Conservation (phyloP, 305 asterid genomes). For the Fraxinus baroniana region DNA sequence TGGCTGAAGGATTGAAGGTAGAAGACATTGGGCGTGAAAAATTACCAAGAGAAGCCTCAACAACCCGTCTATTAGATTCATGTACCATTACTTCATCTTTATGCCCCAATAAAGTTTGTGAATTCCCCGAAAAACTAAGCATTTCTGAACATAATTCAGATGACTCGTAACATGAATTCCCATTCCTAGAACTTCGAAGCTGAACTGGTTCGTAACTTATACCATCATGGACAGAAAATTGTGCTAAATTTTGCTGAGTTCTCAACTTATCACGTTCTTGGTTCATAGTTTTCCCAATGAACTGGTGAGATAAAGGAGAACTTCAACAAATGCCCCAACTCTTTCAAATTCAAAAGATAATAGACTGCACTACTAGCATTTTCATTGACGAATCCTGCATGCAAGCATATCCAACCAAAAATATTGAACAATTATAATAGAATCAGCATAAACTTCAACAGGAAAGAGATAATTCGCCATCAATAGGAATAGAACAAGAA, state of each 20-base stretch:
- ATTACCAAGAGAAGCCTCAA: conserved; percentile 7
- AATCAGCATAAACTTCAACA: background rate
- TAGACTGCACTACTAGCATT: background rate
- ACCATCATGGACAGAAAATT: conserved; percentile 17
- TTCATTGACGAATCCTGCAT: conserved; percentile 22
- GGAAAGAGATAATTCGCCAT: background rate
- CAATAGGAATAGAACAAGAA: background rate
- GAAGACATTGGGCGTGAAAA: conserved; percentile 13
- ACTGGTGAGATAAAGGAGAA: background rate
- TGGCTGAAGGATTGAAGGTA: conserved; percentile 15
- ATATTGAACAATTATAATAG: background rate
- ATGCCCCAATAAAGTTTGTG: conserved; percentile 16
- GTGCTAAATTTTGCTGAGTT: conserved; percentile 18
- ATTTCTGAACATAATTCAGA: conserved; percentile 35
- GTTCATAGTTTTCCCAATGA: background rate
- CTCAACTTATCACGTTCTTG: conserved; percentile 35
- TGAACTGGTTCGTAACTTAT: conserved; percentile 30
- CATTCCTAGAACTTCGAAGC: conserved; percentile 27
- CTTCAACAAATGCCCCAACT: background rate
- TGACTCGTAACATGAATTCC: conserved; percentile 38
- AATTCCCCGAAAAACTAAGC: conserved; percentile 29
- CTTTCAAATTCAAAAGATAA: background rate
- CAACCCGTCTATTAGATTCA: conserved; percentile 19
- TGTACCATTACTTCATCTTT: conserved; percentile 24
- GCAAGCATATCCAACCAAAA: background rate